Evolutionary conservation across 2,329 filamentous ascomycete genomes (phyloP).

Genomic region (Colletotrichum chlorophyti): DNA sequence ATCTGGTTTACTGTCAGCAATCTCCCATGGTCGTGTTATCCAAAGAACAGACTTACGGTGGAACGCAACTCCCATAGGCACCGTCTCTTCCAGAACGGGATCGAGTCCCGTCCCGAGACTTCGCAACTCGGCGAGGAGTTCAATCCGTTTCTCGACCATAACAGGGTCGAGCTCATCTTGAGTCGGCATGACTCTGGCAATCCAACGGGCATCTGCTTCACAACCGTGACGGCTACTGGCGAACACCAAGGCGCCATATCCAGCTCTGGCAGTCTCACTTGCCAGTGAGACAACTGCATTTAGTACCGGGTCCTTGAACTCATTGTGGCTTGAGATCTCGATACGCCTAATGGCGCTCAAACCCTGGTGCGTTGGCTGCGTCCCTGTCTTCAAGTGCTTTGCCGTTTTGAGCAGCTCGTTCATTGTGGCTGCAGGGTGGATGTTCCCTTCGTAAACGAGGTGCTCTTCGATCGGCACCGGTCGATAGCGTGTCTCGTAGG

Average conservation of each 20-base stretch:
- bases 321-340: slow-evolving; percentile 61
- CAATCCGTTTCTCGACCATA: slow-evolving; percentile 64
- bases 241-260: slow-evolving; percentile 77
- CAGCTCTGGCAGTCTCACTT: slow-evolving; percentile 70
- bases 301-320: slow-evolving; percentile 68
- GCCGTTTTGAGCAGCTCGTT: slow-evolving; percentile 64
- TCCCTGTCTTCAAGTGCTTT: slow-evolving; percentile 51
- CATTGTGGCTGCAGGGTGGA: slow-evolving; percentile 69
- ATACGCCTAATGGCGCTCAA: slow-evolving; percentile 56
- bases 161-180: slow-evolving; percentile 50
- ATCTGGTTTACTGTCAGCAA: slow-evolving; percentile 39
- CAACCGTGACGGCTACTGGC: slow-evolving; percentile 73
- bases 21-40: background rate
- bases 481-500: slow-evolving; percentile 75
- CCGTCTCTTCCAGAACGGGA: slow-evolving; percentile 66
- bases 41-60: slow-evolving; percentile 61
- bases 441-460: slow-evolving; percentile 72
- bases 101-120: slow-evolving; percentile 73
- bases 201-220: slow-evolving; percentile 71
- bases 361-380: slow-evolving; percentile 40
- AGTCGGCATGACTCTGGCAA: slow-evolving; percentile 70
- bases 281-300: slow-evolving; percentile 76
- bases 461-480: slow-evolving; percentile 80
- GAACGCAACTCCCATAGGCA: slow-evolving; percentile 74
- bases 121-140: slow-evolving; percentile 70